These are phyloP conservation scores for Cucurbita argyrosperma DNA, from an alignment of 306 rosid species.

Conservation along the genomic window DNA sequence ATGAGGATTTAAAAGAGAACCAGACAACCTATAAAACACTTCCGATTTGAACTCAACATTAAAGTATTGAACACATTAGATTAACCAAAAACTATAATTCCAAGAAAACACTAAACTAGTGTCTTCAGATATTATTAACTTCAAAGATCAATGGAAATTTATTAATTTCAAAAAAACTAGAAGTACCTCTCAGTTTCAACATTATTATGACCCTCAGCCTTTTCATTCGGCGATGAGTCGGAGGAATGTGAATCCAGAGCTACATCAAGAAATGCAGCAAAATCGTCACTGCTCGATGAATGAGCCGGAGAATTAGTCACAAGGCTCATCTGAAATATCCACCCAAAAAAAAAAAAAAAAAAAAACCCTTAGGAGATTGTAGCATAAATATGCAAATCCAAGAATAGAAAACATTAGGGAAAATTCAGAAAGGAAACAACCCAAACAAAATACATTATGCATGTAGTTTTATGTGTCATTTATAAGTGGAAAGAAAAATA, in stretches of 20 bases:
- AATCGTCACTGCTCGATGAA: constrained; percentile 72
- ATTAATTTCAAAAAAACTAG: background rate
- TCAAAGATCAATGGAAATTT: background rate
- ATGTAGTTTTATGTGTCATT: background rate
- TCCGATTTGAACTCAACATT: background rate
- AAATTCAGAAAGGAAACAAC: background rate
- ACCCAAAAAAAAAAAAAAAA: constrained; percentile 6
- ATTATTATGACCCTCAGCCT: constrained; percentile 14
- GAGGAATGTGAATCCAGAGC: constrained; percentile 36
- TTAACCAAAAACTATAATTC: background rate
- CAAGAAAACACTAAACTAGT: background rate
- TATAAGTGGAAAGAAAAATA: background rate
- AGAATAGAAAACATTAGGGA: background rate
- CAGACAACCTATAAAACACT: background rate
- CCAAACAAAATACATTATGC: background rate
- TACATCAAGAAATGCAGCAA: constrained; percentile 33
- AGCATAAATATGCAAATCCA: background rate
- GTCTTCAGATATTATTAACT: background rate
- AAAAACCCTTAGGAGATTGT: background rate
- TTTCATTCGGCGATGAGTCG: constrained; percentile 13
- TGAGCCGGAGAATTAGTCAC: constrained; percentile 50
- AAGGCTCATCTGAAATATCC: constrained; percentile 45
- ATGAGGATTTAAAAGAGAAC: background rate
- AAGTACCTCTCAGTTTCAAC: constrained; percentile 25
- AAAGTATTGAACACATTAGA: background rate